Evolutionary conservation across 163 green algal species (phyloP).

Genomic region (Volvox carteri): DNA sequence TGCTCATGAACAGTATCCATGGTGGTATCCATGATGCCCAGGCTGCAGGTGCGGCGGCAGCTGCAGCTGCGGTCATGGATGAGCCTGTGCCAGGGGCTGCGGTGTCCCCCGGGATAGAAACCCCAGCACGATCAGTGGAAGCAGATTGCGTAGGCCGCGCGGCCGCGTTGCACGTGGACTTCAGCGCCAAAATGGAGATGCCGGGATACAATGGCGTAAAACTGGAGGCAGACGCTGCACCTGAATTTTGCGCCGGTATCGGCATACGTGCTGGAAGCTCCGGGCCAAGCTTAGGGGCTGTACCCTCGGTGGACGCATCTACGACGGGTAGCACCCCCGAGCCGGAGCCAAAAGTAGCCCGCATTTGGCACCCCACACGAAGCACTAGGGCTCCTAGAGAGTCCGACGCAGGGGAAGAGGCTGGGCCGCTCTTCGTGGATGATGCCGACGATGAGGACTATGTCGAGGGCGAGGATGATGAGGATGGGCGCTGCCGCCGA

Average conservation of each 20-base stretch:
- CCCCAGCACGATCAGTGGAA: no score
- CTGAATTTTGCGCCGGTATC: not conserved
- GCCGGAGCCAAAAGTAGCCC: not conserved
- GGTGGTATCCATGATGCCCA: not conserved
- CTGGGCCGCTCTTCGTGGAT: not conserved
- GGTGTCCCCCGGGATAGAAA: not conserved
- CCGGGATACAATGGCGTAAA: not conserved
- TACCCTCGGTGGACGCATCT: not conserved
- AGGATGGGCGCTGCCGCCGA: constrained; percentile 45
- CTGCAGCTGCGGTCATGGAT: not conserved
- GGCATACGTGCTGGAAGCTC: not conserved
- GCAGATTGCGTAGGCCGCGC: not conserved
- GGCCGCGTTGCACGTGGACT: not conserved
- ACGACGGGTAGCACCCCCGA: not conserved
- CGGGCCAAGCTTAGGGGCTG: not conserved
- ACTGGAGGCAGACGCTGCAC: not conserved
- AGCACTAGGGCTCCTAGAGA: not conserved
- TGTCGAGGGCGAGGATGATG: constrained; percentile 31
- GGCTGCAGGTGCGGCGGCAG: not conserved
- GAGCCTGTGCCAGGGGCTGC: not conserved
- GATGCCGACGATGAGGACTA: constrained; percentile 37
- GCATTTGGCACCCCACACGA: not conserved
- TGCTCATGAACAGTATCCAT: not conserved
- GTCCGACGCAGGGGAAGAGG: constrained; percentile 11
- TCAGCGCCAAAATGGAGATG: not conserved